Evolutionary conservation across 495 filamentous ascomycete species (phyloP).

Genomic region (Penicillium robsamsonii): DNA sequence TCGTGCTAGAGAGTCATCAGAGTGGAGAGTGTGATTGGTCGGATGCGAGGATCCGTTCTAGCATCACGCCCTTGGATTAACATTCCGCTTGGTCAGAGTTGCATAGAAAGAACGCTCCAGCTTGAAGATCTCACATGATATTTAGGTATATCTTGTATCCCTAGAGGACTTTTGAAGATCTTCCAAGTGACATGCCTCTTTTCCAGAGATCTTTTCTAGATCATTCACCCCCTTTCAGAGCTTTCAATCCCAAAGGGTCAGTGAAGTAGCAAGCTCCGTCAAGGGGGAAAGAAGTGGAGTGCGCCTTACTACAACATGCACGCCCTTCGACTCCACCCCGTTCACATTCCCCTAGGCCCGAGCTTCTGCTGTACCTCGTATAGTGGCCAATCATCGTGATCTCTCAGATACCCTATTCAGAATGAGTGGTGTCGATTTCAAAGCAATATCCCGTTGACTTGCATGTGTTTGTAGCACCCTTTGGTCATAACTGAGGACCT

Average conservation of each 20-base stretch:
- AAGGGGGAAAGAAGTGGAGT: slow-evolving; percentile 16
- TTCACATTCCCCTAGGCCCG: slow-evolving; percentile 16
- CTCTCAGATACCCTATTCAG: neutral
- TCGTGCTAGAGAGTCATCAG: slow-evolving; percentile 12
- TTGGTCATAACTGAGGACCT: neutral
- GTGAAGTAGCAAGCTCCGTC: slow-evolving; percentile 1
- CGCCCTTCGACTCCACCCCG: slow-evolving; percentile 31
- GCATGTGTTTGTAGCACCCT: neutral
- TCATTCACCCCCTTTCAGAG: neutral
- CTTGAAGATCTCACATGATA: neutral
- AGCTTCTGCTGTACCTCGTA: slow-evolving; percentile 1
- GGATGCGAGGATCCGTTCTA: slow-evolving; percentile 10
- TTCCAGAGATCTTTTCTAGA: neutral
- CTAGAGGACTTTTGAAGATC: neutral
- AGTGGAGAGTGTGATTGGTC: slow-evolving; percentile 12
- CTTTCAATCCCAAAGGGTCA: neutral
- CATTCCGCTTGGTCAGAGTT: slow-evolving; percentile 20
- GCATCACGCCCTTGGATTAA: slow-evolving; percentile 30
- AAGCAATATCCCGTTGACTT: slow-evolving; percentile 5
- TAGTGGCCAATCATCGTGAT: slow-evolving; percentile 18
- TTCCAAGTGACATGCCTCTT: neutral
- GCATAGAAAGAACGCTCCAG: neutral
- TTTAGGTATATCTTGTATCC: neutral
- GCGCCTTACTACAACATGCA: slow-evolving; percentile 28
- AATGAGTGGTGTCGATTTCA: slow-evolving; percentile 2